Evolutionary conservation across 768 basidiomycete genomes (phyloP).

Genomic region (Favolaschia claudopus): DNA sequence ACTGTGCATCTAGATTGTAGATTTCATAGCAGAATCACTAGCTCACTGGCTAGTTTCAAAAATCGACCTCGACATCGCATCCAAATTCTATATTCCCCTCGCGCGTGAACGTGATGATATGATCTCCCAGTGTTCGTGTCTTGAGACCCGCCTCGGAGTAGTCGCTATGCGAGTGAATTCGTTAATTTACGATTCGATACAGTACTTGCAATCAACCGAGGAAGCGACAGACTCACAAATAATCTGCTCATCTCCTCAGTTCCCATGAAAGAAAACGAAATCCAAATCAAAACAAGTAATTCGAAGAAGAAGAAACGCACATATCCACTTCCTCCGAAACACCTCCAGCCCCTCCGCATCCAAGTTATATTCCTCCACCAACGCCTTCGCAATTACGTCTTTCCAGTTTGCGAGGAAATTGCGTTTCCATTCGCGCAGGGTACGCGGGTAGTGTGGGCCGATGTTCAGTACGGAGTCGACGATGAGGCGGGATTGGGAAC

Average conservation of each 20-base stretch:
- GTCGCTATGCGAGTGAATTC: slow-evolving; percentile 6
- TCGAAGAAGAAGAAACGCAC: slow-evolving; percentile 1
- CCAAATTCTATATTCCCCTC: slow-evolving; percentile 28
- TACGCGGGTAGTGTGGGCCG: slow-evolving; percentile 68
- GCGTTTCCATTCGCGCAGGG: slow-evolving; percentile 60
- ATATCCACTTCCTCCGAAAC: slow-evolving; percentile 26
- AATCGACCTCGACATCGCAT: slow-evolving; percentile 7
- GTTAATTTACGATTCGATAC: not conserved
- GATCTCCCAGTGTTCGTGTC: slow-evolving; percentile 28
- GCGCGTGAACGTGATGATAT: slow-evolving; percentile 26
- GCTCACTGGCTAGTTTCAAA: no score
- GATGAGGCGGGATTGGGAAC: slow-evolving; percentile 52
- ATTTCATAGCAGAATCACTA: no score
- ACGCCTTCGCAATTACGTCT: slow-evolving; percentile 48
- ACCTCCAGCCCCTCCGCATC: slow-evolving; percentile 16
- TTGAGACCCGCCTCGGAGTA: slow-evolving; percentile 27
- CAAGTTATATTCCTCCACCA: slow-evolving; percentile 47
- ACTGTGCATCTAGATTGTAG: not conserved
- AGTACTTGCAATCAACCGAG: no score
- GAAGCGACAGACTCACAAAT: slow-evolving; percentile 15
- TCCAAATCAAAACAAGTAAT: not conserved
- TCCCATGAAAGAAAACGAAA: not conserved
- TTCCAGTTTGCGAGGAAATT: slow-evolving; percentile 56
- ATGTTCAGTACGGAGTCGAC: slow-evolving; percentile 63
- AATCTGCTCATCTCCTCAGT: not conserved